These are phyloP conservation scores for Solanum pinnatisectum DNA, from an alignment of 257 asterid genomes.

Conservation along the genomic window DNA sequence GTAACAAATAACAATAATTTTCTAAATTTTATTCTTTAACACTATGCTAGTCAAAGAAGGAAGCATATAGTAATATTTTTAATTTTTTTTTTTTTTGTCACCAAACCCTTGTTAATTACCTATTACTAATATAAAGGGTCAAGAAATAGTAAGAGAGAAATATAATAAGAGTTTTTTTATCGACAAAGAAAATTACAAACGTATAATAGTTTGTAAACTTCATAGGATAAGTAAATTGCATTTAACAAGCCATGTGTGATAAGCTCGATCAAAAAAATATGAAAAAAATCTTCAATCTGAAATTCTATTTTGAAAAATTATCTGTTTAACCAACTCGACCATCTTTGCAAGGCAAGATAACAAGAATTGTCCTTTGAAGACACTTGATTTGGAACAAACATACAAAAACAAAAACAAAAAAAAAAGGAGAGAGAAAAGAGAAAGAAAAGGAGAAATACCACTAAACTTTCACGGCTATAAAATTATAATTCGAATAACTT, in stretches of 20 bases:
- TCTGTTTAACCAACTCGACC: not conserved
- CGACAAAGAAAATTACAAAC: not conserved
- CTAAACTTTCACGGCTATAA: not conserved
- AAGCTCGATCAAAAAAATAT: not conserved
- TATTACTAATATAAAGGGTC: not conserved
- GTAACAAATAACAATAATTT: not conserved
- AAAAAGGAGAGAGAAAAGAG: no score
- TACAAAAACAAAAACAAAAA: not conserved
- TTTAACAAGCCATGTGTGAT: not conserved
- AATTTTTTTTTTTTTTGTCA: not conserved
- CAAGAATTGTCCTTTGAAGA: not conserved
- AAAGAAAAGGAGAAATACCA: not conserved
- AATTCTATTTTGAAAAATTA: not conserved
- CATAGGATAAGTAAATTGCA: not conserved
- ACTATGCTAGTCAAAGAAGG: not conserved
- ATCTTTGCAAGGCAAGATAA: not conserved
- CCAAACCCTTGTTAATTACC: not conserved
- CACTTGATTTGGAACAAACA: not conserved
- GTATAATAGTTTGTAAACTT: not conserved
- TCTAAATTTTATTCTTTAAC: not conserved
- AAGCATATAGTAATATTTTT: not conserved
- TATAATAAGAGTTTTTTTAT: not conserved
- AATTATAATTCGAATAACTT: not conserved
- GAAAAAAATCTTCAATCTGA: not conserved
- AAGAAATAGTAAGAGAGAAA: not conserved